phyloP scores from a whole-genome alignment of 1,139 yeast species.

The Candida smagusa region DNA sequence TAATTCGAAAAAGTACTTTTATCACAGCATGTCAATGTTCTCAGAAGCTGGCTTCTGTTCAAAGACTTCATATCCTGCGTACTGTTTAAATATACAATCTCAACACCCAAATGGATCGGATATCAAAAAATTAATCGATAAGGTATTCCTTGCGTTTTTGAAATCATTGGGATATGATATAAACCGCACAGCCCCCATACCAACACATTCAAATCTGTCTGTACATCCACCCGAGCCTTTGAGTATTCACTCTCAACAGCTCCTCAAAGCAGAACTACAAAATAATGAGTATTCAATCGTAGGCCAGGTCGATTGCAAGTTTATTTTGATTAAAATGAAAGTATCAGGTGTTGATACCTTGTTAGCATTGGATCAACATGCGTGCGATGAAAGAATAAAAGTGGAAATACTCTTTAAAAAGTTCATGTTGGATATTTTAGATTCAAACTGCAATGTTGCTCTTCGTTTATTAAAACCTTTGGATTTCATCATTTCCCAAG shows the following conservation, averaged over 20 bases:
- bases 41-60: too few species aligned
- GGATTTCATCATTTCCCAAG: constrained; percentile 16
- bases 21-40: too few species aligned
- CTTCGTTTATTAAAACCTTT: constrained; percentile 8
- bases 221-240: background rate
- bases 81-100: too few species aligned
- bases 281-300: constrained; percentile 16
- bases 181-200: background rate
- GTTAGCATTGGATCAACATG: constrained; percentile 68
- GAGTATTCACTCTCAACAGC: background rate
- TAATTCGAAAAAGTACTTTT: too few species aligned
- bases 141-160: constrained; percentile 25
- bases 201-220: background rate
- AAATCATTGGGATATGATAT: constrained; percentile 8
- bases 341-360: constrained; percentile 15
- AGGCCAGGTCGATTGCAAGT: constrained; percentile 57
- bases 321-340: constrained; percentile 42
- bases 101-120: background rate
- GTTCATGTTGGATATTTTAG: constrained; percentile 10
- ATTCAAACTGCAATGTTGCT: background rate
- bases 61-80: too few species aligned
- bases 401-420: constrained; percentile 47
- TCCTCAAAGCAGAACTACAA: constrained; percentile 1
- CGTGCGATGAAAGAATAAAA: constrained; percentile 67
- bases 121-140: constrained; percentile 23